Evolutionary conservation across 805 yeast species (phyloP), one percentile per base, ranked within the genome.

Genomic region (Saccharomyces paradoxus): DNA sequence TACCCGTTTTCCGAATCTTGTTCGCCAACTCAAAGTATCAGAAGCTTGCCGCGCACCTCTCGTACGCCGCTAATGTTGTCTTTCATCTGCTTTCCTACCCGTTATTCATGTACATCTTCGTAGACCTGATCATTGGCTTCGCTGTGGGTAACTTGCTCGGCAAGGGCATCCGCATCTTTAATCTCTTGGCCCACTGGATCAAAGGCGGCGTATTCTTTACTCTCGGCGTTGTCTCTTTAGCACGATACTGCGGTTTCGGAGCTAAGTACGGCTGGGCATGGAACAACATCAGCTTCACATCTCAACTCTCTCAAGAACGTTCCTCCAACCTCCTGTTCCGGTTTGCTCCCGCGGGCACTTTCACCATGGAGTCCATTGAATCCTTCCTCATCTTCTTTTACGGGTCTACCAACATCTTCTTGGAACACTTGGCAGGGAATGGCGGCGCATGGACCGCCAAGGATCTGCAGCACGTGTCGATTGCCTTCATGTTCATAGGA

Each of bases 401-500:
- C 69, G 99, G 99, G 12, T 72, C 81, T 22, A 88, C 98, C 21
- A 94, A 94, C 69, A 77, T 94, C 24, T 94, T 94, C 67, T 68
- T 94, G 71, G 99, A 94, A 71, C 97, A 89, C 69, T 77, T 94
- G 59, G 88, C 89, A 27, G 76, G 81, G 50, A 72, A 82, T 4
- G 94, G 86, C 53, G 95, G 96, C 24, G 81, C 70, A 31, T 94
- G 97, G 97, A 75, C 87, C 8, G 87, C 96, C 41, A 89, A 89
- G 68, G 97, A 89, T 64, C 76, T 89, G 58, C 97, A 89, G 72
- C 97, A 89, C 65, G 91, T 75, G 6, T 87, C 96, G 14, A 90
- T 89, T 66, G 97, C 97, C 0, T 89, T 89, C 66, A 84, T 89
- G 83, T 92, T 78, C 69, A 78, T 94, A 61, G 98, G 99, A 6